A percentile compares a stretch with the other conserved stretches of the same genome.
Evolutionary conservation across 2,329 filamentous ascomycete genomes (phyloP).

Genomic region (Aspergillus ibericus): DNA sequence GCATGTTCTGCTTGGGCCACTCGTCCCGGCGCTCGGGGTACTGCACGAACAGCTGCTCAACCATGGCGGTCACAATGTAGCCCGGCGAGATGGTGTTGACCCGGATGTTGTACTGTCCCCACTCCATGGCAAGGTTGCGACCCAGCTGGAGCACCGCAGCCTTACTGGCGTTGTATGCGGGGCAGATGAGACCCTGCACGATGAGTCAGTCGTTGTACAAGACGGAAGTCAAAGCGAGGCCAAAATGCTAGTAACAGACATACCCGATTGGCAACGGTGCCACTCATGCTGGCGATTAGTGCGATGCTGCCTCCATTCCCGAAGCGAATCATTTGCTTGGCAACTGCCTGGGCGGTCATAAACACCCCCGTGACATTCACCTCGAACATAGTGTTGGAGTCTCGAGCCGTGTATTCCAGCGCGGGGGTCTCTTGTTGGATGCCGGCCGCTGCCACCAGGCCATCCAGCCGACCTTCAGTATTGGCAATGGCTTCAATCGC

Average conservation of each 20-base stretch:
- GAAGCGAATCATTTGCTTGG: conserved; percentile 63
- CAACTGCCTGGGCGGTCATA: conserved; percentile 64
- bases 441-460: conserved; percentile 71
- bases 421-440: conserved; percentile 79
- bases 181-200: conserved; percentile 47
- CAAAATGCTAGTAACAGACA: conserved; percentile 9
- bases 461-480: conserved; percentile 71
- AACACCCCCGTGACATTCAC: conserved; percentile 63
- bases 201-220: conserved; percentile 6
- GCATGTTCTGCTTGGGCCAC: conserved; percentile 86
- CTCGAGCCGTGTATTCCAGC: conserved; percentile 69
- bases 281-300: conserved; percentile 64
- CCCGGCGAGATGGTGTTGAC: conserved; percentile 52
- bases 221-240: neutral
- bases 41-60: conserved; percentile 48
- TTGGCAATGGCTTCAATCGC: conserved; percentile 69
- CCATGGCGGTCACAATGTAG: conserved; percentile 50
- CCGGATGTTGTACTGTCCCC: conserved; percentile 50
- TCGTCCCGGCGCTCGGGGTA: conserved; percentile 78
- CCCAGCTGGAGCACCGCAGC: conserved; percentile 49
- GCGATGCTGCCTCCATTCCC: conserved; percentile 61
- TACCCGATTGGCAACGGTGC: conserved; percentile 55
- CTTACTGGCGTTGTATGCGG: conserved; percentile 52
- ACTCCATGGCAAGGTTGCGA: conserved; percentile 51
- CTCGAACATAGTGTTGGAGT: conserved; percentile 63